Evolutionary conservation across 2,329 filamentous ascomycete species (phyloP).

Genomic region (Aspergillaceae sp.): DNA sequence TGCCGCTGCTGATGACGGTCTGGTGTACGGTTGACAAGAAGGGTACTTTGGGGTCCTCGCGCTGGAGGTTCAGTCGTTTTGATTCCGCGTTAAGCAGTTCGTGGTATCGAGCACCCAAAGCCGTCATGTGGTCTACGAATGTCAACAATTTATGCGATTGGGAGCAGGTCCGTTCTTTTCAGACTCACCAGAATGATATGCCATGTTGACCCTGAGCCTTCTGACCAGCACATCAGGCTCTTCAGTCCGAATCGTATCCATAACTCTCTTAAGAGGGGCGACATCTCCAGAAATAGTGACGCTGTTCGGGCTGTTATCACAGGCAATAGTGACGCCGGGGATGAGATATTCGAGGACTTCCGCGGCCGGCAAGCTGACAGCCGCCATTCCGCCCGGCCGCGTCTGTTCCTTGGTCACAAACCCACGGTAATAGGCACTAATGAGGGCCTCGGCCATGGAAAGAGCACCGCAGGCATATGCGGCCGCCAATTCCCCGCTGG

Average conservation of each 20-base stretch:
- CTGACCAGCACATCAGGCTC: constrained; percentile 4
- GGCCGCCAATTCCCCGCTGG: constrained; percentile 12
- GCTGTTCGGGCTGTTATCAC: constrained; percentile 9
- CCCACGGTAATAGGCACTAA: constrained; percentile 12
- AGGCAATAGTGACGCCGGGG: constrained; percentile 8
- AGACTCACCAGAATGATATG: constrained; percentile 9
- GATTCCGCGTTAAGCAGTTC: neutral
- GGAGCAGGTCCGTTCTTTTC: too few relatives aligned
- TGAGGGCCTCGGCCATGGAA: constrained; percentile 2
- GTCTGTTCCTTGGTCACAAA: neutral
- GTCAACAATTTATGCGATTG: too few relatives aligned
- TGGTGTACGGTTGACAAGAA: neutral
- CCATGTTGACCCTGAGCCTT: constrained; percentile 7
- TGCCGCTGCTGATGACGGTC: neutral
- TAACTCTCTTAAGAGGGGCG: neutral
- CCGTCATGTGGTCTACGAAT: neutral
- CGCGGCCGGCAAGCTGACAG: constrained; percentile 6
- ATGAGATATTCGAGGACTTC: constrained; percentile 3
- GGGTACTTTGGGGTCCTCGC: too few relatives aligned
- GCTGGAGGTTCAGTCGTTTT: neutral
- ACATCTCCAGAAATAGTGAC: constrained; percentile 11
- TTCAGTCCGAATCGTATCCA: constrained; percentile 1
- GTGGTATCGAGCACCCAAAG: neutral
- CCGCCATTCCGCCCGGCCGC: constrained; percentile 5
- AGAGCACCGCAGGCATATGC: constrained; percentile 9